Evolutionary conservation across 2,329 filamentous ascomycete genomes (phyloP).

Genomic region (Venturia effusa): DNA sequence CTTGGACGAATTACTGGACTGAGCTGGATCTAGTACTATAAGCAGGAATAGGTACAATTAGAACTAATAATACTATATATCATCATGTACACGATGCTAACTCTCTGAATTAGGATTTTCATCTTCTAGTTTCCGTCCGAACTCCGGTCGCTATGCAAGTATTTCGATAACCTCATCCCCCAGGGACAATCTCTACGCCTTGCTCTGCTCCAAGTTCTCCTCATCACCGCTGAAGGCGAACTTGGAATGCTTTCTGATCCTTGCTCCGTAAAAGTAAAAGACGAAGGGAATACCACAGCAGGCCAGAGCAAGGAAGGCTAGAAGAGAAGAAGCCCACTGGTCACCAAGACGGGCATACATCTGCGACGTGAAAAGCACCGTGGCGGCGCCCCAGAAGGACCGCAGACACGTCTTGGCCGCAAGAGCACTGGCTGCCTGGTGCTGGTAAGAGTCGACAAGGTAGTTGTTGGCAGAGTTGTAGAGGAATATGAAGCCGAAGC

Average conservation of each 20-base stretch:
- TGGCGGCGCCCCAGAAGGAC: slow-evolving; percentile 67
- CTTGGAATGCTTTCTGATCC: slow-evolving; percentile 56
- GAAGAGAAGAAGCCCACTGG: slow-evolving; percentile 63
- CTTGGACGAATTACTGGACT: background rate
- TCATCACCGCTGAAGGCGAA: slow-evolving; percentile 58
- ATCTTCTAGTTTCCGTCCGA: background rate
- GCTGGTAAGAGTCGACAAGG: slow-evolving; percentile 51
- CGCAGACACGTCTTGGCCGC: slow-evolving; percentile 74
- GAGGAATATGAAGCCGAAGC: slow-evolving; percentile 74
- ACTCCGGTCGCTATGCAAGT: slow-evolving; percentile 2
- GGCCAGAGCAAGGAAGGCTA: slow-evolving; percentile 63
- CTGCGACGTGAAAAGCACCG: slow-evolving; percentile 70
- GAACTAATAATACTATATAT: background rate
- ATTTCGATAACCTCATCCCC: background rate
- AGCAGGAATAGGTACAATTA: background rate
- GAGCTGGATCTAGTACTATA: too few relatives aligned
- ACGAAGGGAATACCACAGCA: slow-evolving; percentile 76
- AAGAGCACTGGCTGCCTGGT: slow-evolving; percentile 69
- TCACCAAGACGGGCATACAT: slow-evolving; percentile 63
- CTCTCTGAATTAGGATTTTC: background rate
- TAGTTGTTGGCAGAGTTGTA: slow-evolving; percentile 56
- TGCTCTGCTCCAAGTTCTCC: slow-evolving; percentile 22
- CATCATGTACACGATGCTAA: background rate
- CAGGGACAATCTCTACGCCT: background rate
- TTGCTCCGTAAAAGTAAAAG: slow-evolving; percentile 68